Evolutionary conservation across 2,329 filamentous ascomycete species (phyloP), one percentile per base, ranked within the genome.

Genomic region (Knoxdaviesia proteae): DNA sequence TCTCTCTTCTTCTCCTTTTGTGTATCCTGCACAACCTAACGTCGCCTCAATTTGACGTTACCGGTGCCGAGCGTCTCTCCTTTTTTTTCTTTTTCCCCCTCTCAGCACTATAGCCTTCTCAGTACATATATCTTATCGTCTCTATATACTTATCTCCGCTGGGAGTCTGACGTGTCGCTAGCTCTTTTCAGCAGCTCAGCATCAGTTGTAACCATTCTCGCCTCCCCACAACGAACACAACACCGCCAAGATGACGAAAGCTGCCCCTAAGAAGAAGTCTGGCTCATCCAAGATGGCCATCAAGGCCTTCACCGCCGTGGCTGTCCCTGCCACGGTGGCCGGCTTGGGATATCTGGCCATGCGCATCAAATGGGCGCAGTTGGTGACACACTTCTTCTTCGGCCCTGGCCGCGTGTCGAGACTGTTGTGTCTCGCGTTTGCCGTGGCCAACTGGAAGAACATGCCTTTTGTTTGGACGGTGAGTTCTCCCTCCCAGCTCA

Each of bases 381-480:
- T 61, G 29, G 46, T 64, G 7, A 52, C 54, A 42, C 49, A 57
- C 32, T 74, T 73, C 52, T 55, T 69, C 46, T 71, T 65, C 0
- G 71, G 69, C 0, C 69, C 70, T 0, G 71, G 69, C 3, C 61
- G 67, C 42, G 65, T 61, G 5, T 69, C 63, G 48, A 65, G 71
- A 5, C 62, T 74, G 44, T 42, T 70, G 44, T 55, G 72, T 45
- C 50, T 78, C 9, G 41, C 71, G 8, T 70, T 80, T 44, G 62
- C 72, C 8, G 40, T 78, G 6, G 50, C 71, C 38, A 88, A 87
- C 56, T 64, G 78, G 61, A 88, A 88, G 66, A 80, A 69, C 46
- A 53, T 86, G 46, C 82, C 82, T 0, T 67, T 83, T 37, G 70
- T 73, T 7, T 88, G 82, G 82, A 84, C 83, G 50, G 77, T 82